Conservation (phyloP, 129 eudicot genomes). For the Chrysanthemum seticuspe region DNA sequence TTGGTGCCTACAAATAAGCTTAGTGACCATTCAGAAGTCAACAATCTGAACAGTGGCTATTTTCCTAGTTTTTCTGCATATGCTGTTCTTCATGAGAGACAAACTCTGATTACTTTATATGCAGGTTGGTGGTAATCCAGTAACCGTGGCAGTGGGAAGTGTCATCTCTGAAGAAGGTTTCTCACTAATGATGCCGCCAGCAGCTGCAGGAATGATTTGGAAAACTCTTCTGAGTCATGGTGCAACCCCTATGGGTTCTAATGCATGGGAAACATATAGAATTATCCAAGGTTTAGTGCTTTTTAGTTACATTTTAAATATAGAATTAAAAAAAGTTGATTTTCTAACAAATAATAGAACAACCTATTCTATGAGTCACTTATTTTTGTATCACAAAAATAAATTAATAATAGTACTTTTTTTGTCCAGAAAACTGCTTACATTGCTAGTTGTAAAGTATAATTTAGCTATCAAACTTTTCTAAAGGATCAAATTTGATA, state of each 20-base stretch:
- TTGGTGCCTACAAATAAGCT: too few relatives aligned
- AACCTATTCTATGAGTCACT: background rate
- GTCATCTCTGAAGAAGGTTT: conserved; percentile 71
- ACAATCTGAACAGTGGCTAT: background rate
- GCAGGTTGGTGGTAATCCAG: conserved; percentile 80
- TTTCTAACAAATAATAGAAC: background rate
- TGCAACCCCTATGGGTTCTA: conserved; percentile 71
- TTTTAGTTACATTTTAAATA: background rate
- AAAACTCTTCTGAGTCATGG: conserved; percentile 59
- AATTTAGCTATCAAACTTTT: too few relatives aligned
- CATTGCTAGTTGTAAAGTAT: too few relatives aligned
- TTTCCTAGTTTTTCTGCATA: background rate
- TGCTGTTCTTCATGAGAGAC: background rate
- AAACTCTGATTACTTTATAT: conserved; percentile 10
- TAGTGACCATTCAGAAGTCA: too few relatives aligned
- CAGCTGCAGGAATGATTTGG: conserved; percentile 65
- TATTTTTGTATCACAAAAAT: too few relatives aligned
- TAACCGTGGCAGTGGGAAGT: conserved; percentile 86
- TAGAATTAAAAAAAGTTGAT: background rate
- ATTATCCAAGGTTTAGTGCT: conserved; percentile 58
- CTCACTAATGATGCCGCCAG: conserved; percentile 73
- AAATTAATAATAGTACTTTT: too few relatives aligned
- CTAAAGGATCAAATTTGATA: too few relatives aligned
- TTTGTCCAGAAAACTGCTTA: too few relatives aligned
- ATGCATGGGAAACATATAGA: conserved; percentile 74